Evolutionary conservation across 140 eudicot species (phyloP), one percentile per base, ranked within the genome.

Genomic region (Anethum foeniculum): DNA sequence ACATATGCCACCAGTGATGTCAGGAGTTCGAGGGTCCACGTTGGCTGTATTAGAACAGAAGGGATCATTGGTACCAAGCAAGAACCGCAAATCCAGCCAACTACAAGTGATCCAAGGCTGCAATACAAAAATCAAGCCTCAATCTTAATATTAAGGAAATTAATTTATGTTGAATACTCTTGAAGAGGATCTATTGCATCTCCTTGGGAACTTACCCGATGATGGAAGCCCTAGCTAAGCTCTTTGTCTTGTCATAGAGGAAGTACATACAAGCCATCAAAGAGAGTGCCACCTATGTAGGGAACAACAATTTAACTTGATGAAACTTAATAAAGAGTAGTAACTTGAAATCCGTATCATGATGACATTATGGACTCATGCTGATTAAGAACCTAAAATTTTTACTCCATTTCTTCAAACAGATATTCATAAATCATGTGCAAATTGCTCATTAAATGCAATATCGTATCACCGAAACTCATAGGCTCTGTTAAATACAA

Each of bases 181-280:
- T 19, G 60, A 46, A 64, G n/a, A 43, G 75, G 21, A 43, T 28
- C 14, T 38, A 11, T 21, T 27, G 60, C 32, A 41, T 39, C 68
- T 23, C 49, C 44, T 19, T 41, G 77, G 32, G 21, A 84, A 84
- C 96, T 85, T 80, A 94, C 98, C 98, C 98, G 14, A 90, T 83
- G 79, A 87, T 82, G 56, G 84, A 80, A 39, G 96, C 94, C 86
- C 97, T 92, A 72, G 88, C 88, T 75, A 92, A 47, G 84, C 91
- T 92, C 90, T 94, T 94, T 75, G 90, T 87, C 93, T 94, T 94
- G 90, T 92, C 98, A 86, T 92, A 86, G 32, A 94, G 91, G 88
- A 94, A 94, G 90, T 92, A 94, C 82, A 94, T 85, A 91, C 97
- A 94, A 78, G 97, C 98, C 77, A 83, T 85, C 80, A 93, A 82